phyloP scores from a whole-genome alignment of 2,329 filamentous ascomycete species.

The Nannizziopsis arthrosporioides region DNA sequence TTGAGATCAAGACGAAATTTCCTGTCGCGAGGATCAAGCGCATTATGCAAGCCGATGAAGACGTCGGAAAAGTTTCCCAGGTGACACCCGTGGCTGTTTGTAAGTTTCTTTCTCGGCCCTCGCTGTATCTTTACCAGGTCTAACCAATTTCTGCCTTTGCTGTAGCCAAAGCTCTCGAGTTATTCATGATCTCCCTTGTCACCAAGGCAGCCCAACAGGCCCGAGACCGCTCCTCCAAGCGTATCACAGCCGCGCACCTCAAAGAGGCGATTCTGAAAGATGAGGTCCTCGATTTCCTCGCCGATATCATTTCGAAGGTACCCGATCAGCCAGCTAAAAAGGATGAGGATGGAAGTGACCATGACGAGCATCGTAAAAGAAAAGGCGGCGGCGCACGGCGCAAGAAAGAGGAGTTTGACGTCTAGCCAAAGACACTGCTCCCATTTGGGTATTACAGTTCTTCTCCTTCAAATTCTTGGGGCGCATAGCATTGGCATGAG shows the following conservation, averaged over 20 bases:
- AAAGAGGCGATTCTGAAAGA: slow-evolving; percentile 81
- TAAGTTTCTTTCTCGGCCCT: slow-evolving; percentile 31
- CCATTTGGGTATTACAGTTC: too few relatives aligned
- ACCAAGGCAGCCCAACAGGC: slow-evolving; percentile 78
- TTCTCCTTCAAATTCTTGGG: not conserved
- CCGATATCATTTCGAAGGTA: slow-evolving; percentile 80
- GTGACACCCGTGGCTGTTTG: slow-evolving; percentile 89
- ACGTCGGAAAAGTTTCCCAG: slow-evolving; percentile 95
- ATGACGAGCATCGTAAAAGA: slow-evolving; percentile 37
- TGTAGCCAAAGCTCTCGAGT: slow-evolving; percentile 76
- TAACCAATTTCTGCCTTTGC: not conserved
- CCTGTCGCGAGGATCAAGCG: slow-evolving; percentile 95
- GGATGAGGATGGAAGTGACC: slow-evolving; percentile 37
- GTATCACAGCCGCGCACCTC: slow-evolving; percentile 79
- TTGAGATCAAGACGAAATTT: slow-evolving; percentile 87
- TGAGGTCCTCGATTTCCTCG: slow-evolving; percentile 87
- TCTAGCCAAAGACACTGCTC: not conserved
- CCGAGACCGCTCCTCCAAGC: slow-evolving; percentile 69
- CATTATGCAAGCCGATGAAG: slow-evolving; percentile 98
- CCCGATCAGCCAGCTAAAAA: slow-evolving; percentile 47
- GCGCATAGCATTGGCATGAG: not conserved
- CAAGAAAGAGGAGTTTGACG: slow-evolving; percentile 33
- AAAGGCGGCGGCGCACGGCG: slow-evolving; percentile 31
- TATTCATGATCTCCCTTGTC: slow-evolving; percentile 95
- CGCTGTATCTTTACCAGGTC: not conserved